Evolutionary conservation across 768 basidiomycete genomes (phyloP), one percentile per base, ranked within the genome.

Genomic region (Tylopilus cervinicoccineus): DNA sequence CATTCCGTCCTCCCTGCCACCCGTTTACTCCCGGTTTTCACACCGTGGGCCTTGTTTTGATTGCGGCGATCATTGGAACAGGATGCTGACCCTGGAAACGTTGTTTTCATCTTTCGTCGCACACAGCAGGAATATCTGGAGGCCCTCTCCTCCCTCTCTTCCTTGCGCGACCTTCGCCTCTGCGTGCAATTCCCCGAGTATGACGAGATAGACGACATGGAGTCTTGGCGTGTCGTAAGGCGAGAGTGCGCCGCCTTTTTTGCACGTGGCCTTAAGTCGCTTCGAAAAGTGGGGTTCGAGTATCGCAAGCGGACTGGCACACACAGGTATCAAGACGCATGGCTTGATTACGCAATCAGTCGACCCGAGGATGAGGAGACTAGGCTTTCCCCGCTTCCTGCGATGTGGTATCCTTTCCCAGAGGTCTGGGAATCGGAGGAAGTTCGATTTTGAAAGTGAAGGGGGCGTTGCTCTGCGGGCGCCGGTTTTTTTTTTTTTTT

Each of bases 161-260:
- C 51, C 2, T 54, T 68, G 7, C 67, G 54, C 31, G 53, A 63
- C 40, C 52, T 68, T 13, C 66, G 67, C n/a, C 58, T 68, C 4
- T 70, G 67, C 55, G 60, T 70, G 55, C 67, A 68, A 48, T 68
- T 68, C 53, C 68, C 67, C 0, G 67, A 68, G 29, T 68, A 65
- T 34, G 67, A 68, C 34, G 60, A 60, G 43, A 49, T 56, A 11
- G 65, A 67, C 14, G 65, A 65, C 48, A 42, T 57, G 41, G 65
- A 64, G 47, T 66, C 65, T 0, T 70, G 68, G 68, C 61, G 60
- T 26, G 58, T 54, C 24, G 42, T 56, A 32, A 61, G 67, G 23
- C 50, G 54, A 26, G 64, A 68, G 1, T 63, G 51, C 38, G 67
- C 67, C 26, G 31, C 47, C 33, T 38, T 63, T 46, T 65, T 68